Percentiles rank a stretch among this genome's conserved stretches.
phyloP scores from a whole-genome alignment of 495 filamentous ascomycete genomes.

The Lentithecium fluviatile region DNA sequence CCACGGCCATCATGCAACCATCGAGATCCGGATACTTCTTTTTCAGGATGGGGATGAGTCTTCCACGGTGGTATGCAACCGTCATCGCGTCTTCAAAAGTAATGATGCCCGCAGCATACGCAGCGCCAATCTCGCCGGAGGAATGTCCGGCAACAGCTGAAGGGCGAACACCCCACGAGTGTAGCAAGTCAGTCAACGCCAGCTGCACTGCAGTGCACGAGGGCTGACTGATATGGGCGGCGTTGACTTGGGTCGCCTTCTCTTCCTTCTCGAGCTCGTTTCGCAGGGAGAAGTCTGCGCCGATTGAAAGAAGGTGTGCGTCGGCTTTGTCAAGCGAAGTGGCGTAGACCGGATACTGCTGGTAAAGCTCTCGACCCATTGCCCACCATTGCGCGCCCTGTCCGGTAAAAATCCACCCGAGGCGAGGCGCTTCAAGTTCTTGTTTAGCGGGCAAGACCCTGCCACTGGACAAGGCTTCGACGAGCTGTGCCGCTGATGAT shows the following conservation, averaged over 20 bases:
- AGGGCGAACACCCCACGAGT: constrained; percentile 37
- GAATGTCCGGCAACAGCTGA: constrained; percentile 58
- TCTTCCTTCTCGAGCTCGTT: constrained; percentile 18
- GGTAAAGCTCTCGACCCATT: constrained; percentile 43
- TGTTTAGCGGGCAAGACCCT: constrained; percentile 6
- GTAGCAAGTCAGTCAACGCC: constrained; percentile 33
- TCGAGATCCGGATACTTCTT: neutral
- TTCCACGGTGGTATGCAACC: constrained; percentile 45
- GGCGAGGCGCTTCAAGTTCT: constrained; percentile 4
- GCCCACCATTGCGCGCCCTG: constrained; percentile 47
- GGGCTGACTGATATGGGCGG: constrained; percentile 22
- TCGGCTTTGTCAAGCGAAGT: constrained; percentile 6
- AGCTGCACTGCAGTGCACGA: constrained; percentile 35
- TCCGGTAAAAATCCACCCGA: constrained; percentile 45
- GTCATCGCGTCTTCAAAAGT: constrained; percentile 48
- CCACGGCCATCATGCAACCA: constrained; percentile 31
- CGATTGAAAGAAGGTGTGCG: constrained; percentile 11
- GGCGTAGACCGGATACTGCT: constrained; percentile 12
- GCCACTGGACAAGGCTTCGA: constrained; percentile 13
- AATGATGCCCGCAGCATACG: constrained; percentile 57
- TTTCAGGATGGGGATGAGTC: neutral
- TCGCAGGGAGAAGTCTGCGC: constrained; percentile 27
- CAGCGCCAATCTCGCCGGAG: constrained; percentile 62
- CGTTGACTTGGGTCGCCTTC: constrained; percentile 24
- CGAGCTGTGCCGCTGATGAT: neutral